Evolutionary conservation across 345 rosid genomes (phyloP), one percentile per base, ranked within the genome.

Genomic region (Hevea brasiliensis): DNA sequence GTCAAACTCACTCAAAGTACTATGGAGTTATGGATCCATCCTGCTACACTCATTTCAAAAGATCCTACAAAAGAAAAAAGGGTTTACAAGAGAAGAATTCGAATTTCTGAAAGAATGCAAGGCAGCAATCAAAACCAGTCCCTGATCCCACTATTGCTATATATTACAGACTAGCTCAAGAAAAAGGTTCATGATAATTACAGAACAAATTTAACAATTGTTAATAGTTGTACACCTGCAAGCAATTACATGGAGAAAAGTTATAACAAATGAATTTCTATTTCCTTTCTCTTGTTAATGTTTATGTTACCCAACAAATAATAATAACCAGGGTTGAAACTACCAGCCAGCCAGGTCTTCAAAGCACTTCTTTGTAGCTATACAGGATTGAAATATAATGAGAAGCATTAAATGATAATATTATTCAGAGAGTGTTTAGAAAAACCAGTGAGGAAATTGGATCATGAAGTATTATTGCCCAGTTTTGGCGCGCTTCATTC

Each of bases 401-500:
- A n/a, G 72, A 79, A 44, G 59, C 61, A 60, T 45, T 71, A 59
- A 70, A 70, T 65, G 48, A 35, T n/a, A 29, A 24, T 37, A 32
- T 26, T 48, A 73, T 64, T 76, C 61, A 65, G 9, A 74, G 50
- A 47, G 23, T 26, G 20, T 14, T 11, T 0, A 51, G 50, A 41
- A 17, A 66, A 26, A 50, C 70, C 70, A 50, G 4, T 8, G 23
- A 18, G 60, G 45, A 59, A 61, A 75, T 69, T 62, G 48, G 67
- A 74, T 40, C 61, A 0, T n/a, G 42, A 42, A 14, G 61, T 79
- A 68, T 81, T 77, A 94, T 74, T 90, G 86, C 40, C 97, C 95
- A 0, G 95, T 92, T 82, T 94, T 94, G 12, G 94, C 95, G 55
- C 98, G 93, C 81, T 92, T 94, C 92, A 91, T 89, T 65, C 97